Evolutionary conservation across 805 yeast genomes (phyloP), one percentile per base, ranked within the genome.

Genomic region (Saccharomyces paradoxus): DNA sequence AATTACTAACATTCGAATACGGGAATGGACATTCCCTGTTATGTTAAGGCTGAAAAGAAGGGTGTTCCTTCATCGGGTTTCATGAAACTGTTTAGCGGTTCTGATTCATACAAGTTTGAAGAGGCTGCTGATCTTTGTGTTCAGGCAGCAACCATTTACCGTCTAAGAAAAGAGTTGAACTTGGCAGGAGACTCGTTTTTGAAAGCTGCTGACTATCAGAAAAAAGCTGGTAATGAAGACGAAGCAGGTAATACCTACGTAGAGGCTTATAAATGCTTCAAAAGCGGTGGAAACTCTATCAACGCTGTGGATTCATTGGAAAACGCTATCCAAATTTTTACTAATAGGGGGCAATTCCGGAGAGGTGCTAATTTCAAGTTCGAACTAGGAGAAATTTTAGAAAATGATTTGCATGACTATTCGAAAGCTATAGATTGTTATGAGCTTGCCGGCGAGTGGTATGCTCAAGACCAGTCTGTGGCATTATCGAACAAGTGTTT

Each of bases 391-490:
- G 90, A 83, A 60, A 71, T 92, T 49, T 89, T 87, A 66, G 98
- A 92, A 71, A 79, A 80, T 49, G 87, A 86, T 50, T 73, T 89
- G 22, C 79, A 79, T 50, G 92, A 91, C 64, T 70, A 74, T 31
- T 74, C 77, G 26, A 80, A 80, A 60, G 97, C 99, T 5, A 78
- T 86, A 52, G 77, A 77, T 53, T 81, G 90, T 29, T 92, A 86
- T 67, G 96, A 90, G 66, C 87, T 86, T 63, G 97, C 99, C 10
- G 97, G 96, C 46, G 98, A 94, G 65, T 94, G 97, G 91, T 91
- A 86, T 67, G 80, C 82, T 53, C 89, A 92, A 58, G 99, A 94
- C 71, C 91, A 89, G 55, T 97, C 98, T 0, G 86, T 86, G 58
- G 96, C 97, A 8, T 70, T 92, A 54, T 82, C 96, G 27, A 90